These are phyloP conservation scores for Fomitopsis schrenkii DNA, from an alignment of 1,284 basidiomycete species.

Conservation along the genomic window DNA sequence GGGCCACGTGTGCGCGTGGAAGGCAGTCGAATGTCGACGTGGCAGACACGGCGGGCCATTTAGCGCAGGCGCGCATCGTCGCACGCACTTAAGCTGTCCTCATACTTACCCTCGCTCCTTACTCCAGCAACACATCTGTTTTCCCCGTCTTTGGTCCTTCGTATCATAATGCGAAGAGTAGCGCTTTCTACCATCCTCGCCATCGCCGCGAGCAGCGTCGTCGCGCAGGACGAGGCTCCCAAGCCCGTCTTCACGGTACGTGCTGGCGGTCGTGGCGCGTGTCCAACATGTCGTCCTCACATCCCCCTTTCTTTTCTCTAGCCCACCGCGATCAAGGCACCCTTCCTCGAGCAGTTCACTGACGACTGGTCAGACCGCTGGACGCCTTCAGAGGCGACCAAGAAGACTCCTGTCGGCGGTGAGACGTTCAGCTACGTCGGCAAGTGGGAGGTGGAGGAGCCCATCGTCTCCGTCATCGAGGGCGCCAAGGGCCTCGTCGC, in stretches of 20 bases:
- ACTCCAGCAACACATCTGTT: conserved; percentile 29
- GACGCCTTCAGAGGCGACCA: conserved; percentile 96
- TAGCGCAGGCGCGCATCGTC: conserved; percentile 26
- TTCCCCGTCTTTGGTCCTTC: conserved; percentile 53
- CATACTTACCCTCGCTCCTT: conserved; percentile 32
- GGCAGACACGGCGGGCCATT: conserved; percentile 38
- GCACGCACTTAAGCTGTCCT: conserved; percentile 17
- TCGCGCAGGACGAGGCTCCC: conserved; percentile 53
- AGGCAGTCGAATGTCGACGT: conserved; percentile 38
- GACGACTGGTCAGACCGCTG: conserved; percentile 89
- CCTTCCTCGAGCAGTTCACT: conserved; percentile 97
- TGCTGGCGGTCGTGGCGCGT: conserved; percentile 1
- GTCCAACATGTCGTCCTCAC: conserved; percentile 7
- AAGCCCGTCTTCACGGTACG: conserved; percentile 69
- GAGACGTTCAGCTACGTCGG: conserved; percentile 97
- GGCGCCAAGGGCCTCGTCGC: conserved; percentile 90
- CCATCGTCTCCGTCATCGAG: conserved; percentile 65
- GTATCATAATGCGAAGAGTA: conserved; percentile 77
- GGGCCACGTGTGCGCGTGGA: conserved; percentile 26
- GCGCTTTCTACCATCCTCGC: conserved; percentile 70
- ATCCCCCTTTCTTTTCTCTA: conserved; percentile 28
- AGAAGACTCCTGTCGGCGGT: conserved; percentile 91
- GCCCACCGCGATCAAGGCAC: conserved; percentile 83
- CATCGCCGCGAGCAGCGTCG: conserved; percentile 56
- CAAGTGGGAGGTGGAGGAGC: conserved; percentile 95